A percentile compares a stretch with the other conserved stretches of the same genome.
These are phyloP conservation scores for Neocucurbitaria cava DNA, from an alignment of 2,329 filamentous ascomycete genomes.

Conservation along the genomic window DNA sequence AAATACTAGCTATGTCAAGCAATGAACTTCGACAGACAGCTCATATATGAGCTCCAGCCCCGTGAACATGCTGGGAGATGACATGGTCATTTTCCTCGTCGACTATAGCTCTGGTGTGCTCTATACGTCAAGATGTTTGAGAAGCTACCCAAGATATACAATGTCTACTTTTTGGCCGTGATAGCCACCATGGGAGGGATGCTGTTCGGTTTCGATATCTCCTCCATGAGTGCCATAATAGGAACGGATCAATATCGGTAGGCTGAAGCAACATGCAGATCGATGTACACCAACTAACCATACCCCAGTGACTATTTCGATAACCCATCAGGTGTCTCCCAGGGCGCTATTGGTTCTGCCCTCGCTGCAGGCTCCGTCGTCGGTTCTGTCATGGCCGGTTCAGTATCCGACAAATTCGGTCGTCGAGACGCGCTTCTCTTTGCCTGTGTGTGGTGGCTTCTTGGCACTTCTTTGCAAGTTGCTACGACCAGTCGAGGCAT, in stretches of 20 bases:
- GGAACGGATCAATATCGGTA: slow-evolving; percentile 55
- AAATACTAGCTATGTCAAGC: slow-evolving; percentile 1
- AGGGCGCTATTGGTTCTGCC: slow-evolving; percentile 60
- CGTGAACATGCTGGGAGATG: slow-evolving; percentile 5
- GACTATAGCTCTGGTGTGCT: slow-evolving; percentile 13
- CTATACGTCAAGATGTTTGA: slow-evolving; percentile 35
- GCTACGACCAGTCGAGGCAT: slow-evolving; percentile 48
- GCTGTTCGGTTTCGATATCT: slow-evolving; percentile 65
- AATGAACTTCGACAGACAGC: not conserved
- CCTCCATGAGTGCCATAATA: slow-evolving; percentile 62
- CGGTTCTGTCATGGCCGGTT: slow-evolving; percentile 59
- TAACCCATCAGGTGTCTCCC: slow-evolving; percentile 56
- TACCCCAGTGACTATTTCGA: slow-evolving; percentile 54
- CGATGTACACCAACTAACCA: not conserved
- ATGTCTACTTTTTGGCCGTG: slow-evolving; percentile 61
- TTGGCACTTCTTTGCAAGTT: slow-evolving; percentile 52
- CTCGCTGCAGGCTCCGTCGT: slow-evolving; percentile 44
- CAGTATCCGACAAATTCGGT: slow-evolving; percentile 57
- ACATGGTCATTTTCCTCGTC: slow-evolving; percentile 5
- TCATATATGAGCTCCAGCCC: slow-evolving; percentile 14
- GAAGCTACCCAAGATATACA: slow-evolving; percentile 58
- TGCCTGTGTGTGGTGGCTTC: slow-evolving; percentile 57
- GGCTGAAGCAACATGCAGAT: not conserved
- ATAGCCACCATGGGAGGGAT: slow-evolving; percentile 62
- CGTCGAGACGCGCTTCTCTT: slow-evolving; percentile 56